These are phyloP conservation scores for Monosporozyma unispora DNA, from an alignment of 805 yeast genomes.

Conservation along the genomic window DNA sequence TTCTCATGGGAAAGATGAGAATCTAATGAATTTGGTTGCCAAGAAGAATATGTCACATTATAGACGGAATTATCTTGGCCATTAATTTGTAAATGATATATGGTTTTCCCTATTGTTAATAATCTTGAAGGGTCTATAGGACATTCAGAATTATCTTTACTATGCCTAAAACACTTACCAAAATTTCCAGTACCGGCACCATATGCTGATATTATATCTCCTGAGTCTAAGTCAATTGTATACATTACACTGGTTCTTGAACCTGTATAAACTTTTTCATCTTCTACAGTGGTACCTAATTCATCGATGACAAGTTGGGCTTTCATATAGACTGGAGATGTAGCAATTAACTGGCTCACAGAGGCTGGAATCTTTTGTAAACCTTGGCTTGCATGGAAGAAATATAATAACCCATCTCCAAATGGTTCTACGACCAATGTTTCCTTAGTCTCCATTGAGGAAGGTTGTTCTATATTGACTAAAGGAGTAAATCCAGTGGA, in stretches of 20 bases:
- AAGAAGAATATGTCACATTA: slow-evolving; percentile 77
- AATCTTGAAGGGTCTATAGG: slow-evolving; percentile 4
- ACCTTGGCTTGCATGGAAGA: slow-evolving; percentile 66
- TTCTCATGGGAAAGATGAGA: slow-evolving; percentile 40
- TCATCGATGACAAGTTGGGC: slow-evolving; percentile 38
- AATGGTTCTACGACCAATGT: slow-evolving; percentile 89
- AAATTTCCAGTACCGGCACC: slow-evolving; percentile 41
- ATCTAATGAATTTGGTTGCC: slow-evolving; percentile 90
- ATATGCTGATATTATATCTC: slow-evolving; percentile 60
- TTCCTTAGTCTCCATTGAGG: slow-evolving; percentile 16
- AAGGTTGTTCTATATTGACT: slow-evolving; percentile 16
- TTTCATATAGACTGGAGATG: slow-evolving; percentile 74
- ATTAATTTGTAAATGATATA: slow-evolving; percentile 67
- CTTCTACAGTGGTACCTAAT: slow-evolving; percentile 31
- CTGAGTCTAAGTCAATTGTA: slow-evolving; percentile 63
- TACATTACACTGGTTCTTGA: slow-evolving; percentile 65
- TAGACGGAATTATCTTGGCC: slow-evolving; percentile 62
- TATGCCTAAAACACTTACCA: slow-evolving; percentile 13
- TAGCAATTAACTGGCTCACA: slow-evolving; percentile 64
- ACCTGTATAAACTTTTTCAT: slow-evolving; percentile 84
- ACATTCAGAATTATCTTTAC: slow-evolving; percentile 2
- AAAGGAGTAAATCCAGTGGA: slow-evolving; percentile 33
- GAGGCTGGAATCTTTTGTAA: slow-evolving; percentile 74
- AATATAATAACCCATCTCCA: slow-evolving; percentile 75
- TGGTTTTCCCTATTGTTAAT: slow-evolving; percentile 60